Base-by-base conservation (phyloP, 192 early-diverging fungal species). In the Backusella parvicylindrica region DNA sequence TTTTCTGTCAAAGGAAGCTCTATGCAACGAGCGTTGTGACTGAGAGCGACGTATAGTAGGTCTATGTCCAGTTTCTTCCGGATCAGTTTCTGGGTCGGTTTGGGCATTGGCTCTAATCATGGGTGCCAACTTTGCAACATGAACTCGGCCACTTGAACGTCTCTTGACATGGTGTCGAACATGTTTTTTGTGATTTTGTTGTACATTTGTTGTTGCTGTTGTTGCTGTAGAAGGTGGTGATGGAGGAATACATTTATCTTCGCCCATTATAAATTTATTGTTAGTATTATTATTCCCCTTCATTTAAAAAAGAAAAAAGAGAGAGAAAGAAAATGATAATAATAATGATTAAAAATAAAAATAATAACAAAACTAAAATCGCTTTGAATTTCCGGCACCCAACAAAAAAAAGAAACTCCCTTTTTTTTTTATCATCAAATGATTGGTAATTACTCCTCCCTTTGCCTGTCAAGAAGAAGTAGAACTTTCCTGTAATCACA, bases 111-210 rank as follows among this genome's bases (percentile, higher is more conserved):
- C 23, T 37, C 75, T 70, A 40, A 70, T 41, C 63, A 77, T 77
- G 40, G 70, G 75, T 18, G 70, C 70, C 11, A 77, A n/a, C 23
- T 77, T 77, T 21, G 75, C 32, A 15, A 77, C 75, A 65, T 77
- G 75, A 8, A 77, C 75, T 49, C 75, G 68, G 21, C 75, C 70
- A 35, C 69, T 71, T 12, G 75, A 77, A 33, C 70, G 56, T 49
- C 75, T 50, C 64, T 77, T 77, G 41, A 77, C 75, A 67, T 77
- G 75, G 28, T 77, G 75, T 49, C 69, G 53, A 12, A 12, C 63
- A 66, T 60, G 75, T 9, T 38, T 71, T 31, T 77, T 77, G 21
- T 63, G 32, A 16, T 35, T 68, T 13, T 35, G 33, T 9, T 35
- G 66, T 2, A 38, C n/a, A 21, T 21, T 33, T 18, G 33, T 28